phyloP scores from a whole-genome alignment of 2,329 filamentous ascomycete genomes.

The Alternaria longipes region DNA sequence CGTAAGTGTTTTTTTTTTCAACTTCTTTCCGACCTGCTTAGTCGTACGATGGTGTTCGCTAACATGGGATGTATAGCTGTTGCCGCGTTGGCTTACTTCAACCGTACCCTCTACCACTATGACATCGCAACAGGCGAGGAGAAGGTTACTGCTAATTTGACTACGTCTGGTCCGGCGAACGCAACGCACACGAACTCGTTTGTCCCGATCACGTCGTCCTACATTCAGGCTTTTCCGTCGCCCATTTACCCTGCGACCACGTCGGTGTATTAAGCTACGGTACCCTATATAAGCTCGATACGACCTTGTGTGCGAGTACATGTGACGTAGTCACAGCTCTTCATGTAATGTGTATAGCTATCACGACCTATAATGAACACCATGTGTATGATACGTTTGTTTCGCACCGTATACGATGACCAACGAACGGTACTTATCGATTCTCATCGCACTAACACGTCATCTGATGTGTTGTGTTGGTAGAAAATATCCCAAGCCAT shows the following conservation, averaged over 20 bases:
- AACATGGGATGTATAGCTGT: constrained; percentile 17
- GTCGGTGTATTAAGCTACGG: constrained; percentile 11
- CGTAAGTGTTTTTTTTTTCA: constrained; percentile 23
- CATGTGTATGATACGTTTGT: background rate
- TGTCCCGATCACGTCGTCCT: constrained; percentile 42
- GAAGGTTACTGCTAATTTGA: constrained; percentile 46
- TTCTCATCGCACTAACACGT: background rate
- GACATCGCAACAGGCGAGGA: constrained; percentile 49
- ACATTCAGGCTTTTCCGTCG: constrained; percentile 14
- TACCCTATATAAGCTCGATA: background rate
- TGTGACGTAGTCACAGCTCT: background rate
- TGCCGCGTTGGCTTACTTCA: constrained; percentile 50
- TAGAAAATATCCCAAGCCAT: background rate
- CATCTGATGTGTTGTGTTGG: background rate
- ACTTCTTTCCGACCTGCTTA: background rate
- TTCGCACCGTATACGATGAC: background rate
- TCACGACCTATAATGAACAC: background rate
- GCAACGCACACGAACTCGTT: constrained; percentile 53
- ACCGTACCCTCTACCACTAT: constrained; percentile 48
- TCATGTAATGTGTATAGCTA: background rate
- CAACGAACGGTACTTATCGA: background rate
- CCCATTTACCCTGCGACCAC: constrained; percentile 28
- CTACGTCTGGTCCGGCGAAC: constrained; percentile 44
- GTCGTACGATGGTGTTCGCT: background rate
- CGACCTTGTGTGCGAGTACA: background rate